Conservation (phyloP, 495 filamentous ascomycete genomes). For the Hypoxylon perforatum region DNA sequence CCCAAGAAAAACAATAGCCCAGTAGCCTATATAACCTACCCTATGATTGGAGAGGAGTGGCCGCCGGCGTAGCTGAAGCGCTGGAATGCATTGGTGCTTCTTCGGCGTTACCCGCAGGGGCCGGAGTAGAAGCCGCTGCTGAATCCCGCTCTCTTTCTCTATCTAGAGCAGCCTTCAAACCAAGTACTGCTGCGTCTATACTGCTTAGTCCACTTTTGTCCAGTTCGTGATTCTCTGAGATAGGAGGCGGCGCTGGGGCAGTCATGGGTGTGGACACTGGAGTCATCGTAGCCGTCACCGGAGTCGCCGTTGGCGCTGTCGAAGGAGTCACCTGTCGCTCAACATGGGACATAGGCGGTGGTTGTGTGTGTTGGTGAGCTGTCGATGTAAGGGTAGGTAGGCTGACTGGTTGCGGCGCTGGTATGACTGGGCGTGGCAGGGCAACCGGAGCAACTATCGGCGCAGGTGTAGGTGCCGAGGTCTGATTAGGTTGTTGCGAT, state of each 20-base stretch:
- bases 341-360: conserved; percentile 9
- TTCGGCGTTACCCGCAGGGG: conserved; percentile 1
- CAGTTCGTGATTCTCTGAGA: conserved; percentile 16
- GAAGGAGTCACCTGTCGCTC: conserved; percentile 19
- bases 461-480: conserved; percentile 7
- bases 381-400: conserved; percentile 42
- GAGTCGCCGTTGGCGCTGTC: conserved; percentile 21
- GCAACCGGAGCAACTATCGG: conserved; percentile 5
- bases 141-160: conserved; percentile 39
- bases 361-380: conserved; percentile 38
- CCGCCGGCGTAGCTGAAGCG: conserved; percentile 22
- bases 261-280: neutral
- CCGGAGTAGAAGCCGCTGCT: conserved; percentile 24
- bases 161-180: conserved; percentile 38
- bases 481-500: conserved; percentile 21
- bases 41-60: conserved; percentile 17
- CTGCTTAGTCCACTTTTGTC: conserved; percentile 37
- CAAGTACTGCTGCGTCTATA: conserved; percentile 42
- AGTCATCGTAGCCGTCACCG: neutral
- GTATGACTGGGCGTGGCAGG: conserved; percentile 42
- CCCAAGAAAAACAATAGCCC: conserved; percentile 17
- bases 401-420: conserved; percentile 48
- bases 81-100: conserved; percentile 28
- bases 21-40: neutral
- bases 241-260: neutral